Base-by-base conservation (phyloP, 176 grass and related monocot species). In the Saccharum spontaneum region DNA sequence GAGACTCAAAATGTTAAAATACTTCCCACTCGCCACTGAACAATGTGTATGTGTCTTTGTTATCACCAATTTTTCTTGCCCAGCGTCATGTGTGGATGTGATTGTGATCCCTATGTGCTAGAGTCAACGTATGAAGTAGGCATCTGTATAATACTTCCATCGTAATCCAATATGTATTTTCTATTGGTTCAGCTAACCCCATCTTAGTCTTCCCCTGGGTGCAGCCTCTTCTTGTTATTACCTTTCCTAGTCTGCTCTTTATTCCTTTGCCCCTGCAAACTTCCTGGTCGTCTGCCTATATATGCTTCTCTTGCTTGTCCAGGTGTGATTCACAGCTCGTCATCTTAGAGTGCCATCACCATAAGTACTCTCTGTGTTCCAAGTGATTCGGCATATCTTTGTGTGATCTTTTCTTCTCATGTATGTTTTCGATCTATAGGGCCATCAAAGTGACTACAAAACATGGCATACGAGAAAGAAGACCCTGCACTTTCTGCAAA, bases 391-490 rank as follows among this genome's bases (percentile, higher is more conserved):
- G 22, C 44, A n/a, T 14, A 9, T 66, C 62, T 80, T 83, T 54
- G 11, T 22, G 6, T 39, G 22, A 46, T 40, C 5, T 22, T 26
- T 22, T 77, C 10, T 7, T 11, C 31, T 28, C 16, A 46, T 71
- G 17, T 55, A 22, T 16, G 26, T 67, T 22, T 61, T 45, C 59
- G 50, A 26, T 66, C 57, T 41, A 45, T 62, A 90, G 78, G 81
- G 39, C 41, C 69, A 61, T 70, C 60, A 74, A 70, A 73, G 79
- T 79, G 79, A 72, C 30, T 81, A n/a, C 23, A 18, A 76, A 11
- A 12, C 68, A 84, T 91, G 89, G 26, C 15, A 69, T 80, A 79
- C 9, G 33, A 79, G 14, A 60, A 24, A 63, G 54, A 69, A 18
- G 57, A 37, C 44, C 31, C 28, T 75, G 30, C n/a, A 46, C 20